Base-by-base conservation (phyloP, 441 rosid species). In the Brassica hybrid region DNA sequence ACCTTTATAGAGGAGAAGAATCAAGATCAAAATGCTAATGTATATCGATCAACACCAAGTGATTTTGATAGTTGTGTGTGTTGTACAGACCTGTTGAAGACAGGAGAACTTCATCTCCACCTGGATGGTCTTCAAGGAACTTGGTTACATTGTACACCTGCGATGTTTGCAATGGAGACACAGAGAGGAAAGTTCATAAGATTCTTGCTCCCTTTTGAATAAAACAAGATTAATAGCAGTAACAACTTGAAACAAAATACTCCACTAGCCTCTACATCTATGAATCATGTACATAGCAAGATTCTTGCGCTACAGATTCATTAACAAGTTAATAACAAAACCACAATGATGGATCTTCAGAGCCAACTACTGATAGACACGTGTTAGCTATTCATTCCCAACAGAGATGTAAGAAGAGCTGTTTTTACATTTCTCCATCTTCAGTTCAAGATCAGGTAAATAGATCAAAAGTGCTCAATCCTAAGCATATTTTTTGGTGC, bases 81-180 rank as follows among this genome's bases (percentile, higher is more conserved):
- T 19, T 43, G 58, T 17, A 68, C 56, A 48, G 54, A 86, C 94
- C 91, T 79, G 91, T 88, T 66, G 90, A 84, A 19, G 89, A 84
- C 77, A 89, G 74, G 76, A 89, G 74, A 68, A 89, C 94, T 25
- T 88, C 90, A 59, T 88, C 90, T 5, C 93, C 91, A 41, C 91
- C 89, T 9, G 91, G 93, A 73, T 89, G 91, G 69, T 87, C 91
- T 70, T 87, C 88, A 84, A 89, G 81, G 65, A 87, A 89, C 58
- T 85, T 85, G 59, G 93, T 87, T 74, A 87, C 88, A 38, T 87
- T 83, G 41, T 89, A 89, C 19, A 89, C 91, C 93, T 89, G 71
- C 62, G 32, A 56, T 69, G 70, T 23, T 50, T 76, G 11, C 63
- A 52, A 54, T 62, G 71, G 14, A 70, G 50, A 6, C 11, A 41